Evolutionary conservation across 202 grass and related monocot species (phyloP), one percentile per base, ranked within the genome.

Genomic region (Digitaria exilis): DNA sequence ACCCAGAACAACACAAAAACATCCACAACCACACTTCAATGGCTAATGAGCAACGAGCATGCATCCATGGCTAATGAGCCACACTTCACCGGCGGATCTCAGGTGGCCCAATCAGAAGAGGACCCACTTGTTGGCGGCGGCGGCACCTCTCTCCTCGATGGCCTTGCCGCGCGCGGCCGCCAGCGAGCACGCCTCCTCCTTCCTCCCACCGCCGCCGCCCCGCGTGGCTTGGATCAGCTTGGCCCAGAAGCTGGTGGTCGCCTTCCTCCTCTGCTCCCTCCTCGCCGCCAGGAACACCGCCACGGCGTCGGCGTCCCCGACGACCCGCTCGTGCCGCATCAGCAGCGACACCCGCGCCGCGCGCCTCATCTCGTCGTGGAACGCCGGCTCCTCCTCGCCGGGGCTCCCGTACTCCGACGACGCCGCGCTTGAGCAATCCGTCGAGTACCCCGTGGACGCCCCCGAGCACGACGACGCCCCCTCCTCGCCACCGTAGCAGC

Each of bases 101-200:
- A 49, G 58, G 66, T 80, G 1, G 18, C 1, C 2, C 18, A 39
- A 68, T 85, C 65, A 69, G 71, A 84, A 91, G 0, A 69, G 63
- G n/a, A 96, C 86, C 93, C 87, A 94, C 81, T 92, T 96, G n/a
- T n/a, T n/a, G n/a, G n/a, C n/a, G 18, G 85, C 78, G 8, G 84
- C 72, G 59, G 85, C 42, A 49, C 22, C 74, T 79, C 31, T 73
- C 41, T 84, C 94, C 51, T 84, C 64, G 35, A 87, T 62, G 63
- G 90, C 80, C 78, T 76, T 84, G 63, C 85, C 88, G 77, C 88
- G n/a, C 37, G 37, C 37, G 81, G 52, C 37, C 55, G 52, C 37
- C 66, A 92, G 49, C 46, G 80, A 80, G 71, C 85, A 91, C 8
- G n/a, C 70, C 3, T 71, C 84, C 26, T 83, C 34, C 39, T 70